Evolutionary conservation across 1,139 yeast genomes (phyloP), one percentile per base, ranked within the genome.

Genomic region (Kurtzmaniella quercitrusa): DNA sequence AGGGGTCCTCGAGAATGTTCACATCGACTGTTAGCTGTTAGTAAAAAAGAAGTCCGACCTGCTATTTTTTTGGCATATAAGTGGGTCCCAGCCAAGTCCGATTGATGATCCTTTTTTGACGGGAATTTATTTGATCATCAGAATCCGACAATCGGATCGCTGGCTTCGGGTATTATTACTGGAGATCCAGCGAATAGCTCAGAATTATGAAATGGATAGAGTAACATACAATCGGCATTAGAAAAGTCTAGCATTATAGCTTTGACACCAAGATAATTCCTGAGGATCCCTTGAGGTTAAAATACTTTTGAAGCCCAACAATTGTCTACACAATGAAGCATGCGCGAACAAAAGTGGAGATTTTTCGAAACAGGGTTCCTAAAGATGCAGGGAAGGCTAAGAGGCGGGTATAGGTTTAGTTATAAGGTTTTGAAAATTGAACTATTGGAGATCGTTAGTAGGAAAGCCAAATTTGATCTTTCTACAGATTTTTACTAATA

Each of bases 1-100:
- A 53, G 2, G 71, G 67, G 52, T 66, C 63, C 11, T 68, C 70
- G 27, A 72, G 61, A 44, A 73, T 59, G 51, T 73, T 70, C 49
- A 72, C 61, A 48, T 72, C 69, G 43, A 65, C 43, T 40, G 23
- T 15, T 21, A 5, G 7, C 14, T 6, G 43, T 43, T 43, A 41
- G 45, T 41, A 38, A 27, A 27, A 11, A n/a, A 27, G 31, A 23
- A n/a, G n/a, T 21, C 8, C 23, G 23, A 21, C 7, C 23, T 4
- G 23, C 23, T 21, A n/a, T n/a, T n/a, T n/a, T n/a, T n/a, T n/a
- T n/a, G n/a, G n/a, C n/a, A n/a, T n/a, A n/a, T n/a, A n/a, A n/a
- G n/a, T n/a, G 23, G 23, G 4, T 8, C 23, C 23, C 23, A 8
- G 23, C 23, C 7, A 21, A 21, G 23, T 21, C 23, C 23, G 23